A percentile compares a stretch with the other conserved stretches of the same genome.
These are phyloP conservation scores for Orbilia brochopaga DNA, from an alignment of 2,329 filamentous ascomycete genomes.

Conservation along the genomic window DNA sequence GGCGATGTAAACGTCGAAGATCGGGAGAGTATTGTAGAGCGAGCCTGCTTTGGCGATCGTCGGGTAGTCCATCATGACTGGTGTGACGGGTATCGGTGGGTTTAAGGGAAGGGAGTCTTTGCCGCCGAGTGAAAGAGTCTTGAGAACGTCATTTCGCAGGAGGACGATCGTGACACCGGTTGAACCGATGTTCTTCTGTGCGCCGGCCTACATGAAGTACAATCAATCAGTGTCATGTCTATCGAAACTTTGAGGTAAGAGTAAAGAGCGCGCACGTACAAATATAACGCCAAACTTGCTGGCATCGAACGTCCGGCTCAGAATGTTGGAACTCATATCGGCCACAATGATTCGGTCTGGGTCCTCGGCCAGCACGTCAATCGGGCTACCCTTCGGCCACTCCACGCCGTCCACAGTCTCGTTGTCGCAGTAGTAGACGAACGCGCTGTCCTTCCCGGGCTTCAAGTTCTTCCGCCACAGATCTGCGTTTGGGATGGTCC, in stretches of 20 bases:
- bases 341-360: slow-evolving; percentile 79
- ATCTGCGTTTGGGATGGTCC: slow-evolving; percentile 76
- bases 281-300: slow-evolving; percentile 83
- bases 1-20: slow-evolving; percentile 90
- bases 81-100: slow-evolving; percentile 78
- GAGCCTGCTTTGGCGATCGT: slow-evolving; percentile 90
- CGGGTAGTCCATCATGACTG: slow-evolving; percentile 80
- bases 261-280: slow-evolving; percentile 61
- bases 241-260: slow-evolving; percentile 9
- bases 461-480: slow-evolving; percentile 75
- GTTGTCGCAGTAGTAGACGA: slow-evolving; percentile 92
- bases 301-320: slow-evolving; percentile 78
- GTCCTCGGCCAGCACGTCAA: slow-evolving; percentile 65
- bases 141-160: slow-evolving; percentile 78
- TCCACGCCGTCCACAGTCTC: slow-evolving; percentile 95
- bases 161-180: slow-evolving; percentile 87
- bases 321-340: slow-evolving; percentile 94
- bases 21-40: slow-evolving; percentile 92
- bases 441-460: slow-evolving; percentile 64
- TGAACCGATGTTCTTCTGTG: slow-evolving; percentile 90
- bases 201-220: slow-evolving; percentile 66
- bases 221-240: slow-evolving; percentile 19
- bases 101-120: slow-evolving; percentile 70
- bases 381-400: slow-evolving; percentile 73
- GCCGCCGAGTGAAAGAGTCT: slow-evolving; percentile 70